Evolutionary conservation across 139 green algal species (phyloP).

Genomic region (Raphidocelis subcapitata): DNA sequence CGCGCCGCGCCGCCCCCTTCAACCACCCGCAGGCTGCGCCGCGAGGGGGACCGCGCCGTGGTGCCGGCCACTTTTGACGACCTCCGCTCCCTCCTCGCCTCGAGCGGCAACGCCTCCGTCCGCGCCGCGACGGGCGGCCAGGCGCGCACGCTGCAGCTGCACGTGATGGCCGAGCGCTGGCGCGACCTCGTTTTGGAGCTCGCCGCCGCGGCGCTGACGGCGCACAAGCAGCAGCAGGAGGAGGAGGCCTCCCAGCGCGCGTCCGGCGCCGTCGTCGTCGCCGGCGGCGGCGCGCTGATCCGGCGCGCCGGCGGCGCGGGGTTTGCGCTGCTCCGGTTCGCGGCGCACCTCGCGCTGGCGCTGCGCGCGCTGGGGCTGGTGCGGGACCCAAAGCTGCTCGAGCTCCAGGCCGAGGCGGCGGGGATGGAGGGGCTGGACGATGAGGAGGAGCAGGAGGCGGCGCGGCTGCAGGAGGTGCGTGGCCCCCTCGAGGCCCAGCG

Average conservation of each 20-base stretch:
- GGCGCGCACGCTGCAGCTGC: conserved; percentile 22
- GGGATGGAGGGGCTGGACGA: conserved; percentile 1
- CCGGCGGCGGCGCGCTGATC: conserved; percentile 1
- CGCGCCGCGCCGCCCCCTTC: neutral
- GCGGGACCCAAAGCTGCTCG: neutral
- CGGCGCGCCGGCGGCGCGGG: neutral
- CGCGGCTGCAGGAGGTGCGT: neutral
- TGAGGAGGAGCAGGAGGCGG: conserved; percentile 16
- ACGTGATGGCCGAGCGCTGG: conserved; percentile 25
- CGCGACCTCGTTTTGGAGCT: neutral
- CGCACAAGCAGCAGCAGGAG: conserved; percentile 17
- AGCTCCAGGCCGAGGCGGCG: neutral
- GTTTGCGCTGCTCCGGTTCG: conserved; percentile 34
- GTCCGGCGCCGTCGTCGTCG: no score
- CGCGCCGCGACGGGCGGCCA: neutral
- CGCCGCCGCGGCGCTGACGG: neutral
- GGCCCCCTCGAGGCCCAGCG: neutral
- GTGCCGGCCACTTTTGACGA: conserved; percentile 12
- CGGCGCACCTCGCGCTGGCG: conserved; percentile 59
- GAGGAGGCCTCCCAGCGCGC: no score
- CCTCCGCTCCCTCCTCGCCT: conserved; percentile 6
- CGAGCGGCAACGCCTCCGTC: conserved; percentile 15
- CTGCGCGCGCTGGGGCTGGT: conserved; percentile 56
- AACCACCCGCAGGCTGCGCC: conserved; percentile 2
- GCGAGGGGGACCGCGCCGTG: conserved; percentile 5